A percentile compares a stretch with the other conserved stretches of the same genome.
phyloP scores from a whole-genome alignment of 2,329 filamentous ascomycete species.

The Alternaria ventricosa region DNA sequence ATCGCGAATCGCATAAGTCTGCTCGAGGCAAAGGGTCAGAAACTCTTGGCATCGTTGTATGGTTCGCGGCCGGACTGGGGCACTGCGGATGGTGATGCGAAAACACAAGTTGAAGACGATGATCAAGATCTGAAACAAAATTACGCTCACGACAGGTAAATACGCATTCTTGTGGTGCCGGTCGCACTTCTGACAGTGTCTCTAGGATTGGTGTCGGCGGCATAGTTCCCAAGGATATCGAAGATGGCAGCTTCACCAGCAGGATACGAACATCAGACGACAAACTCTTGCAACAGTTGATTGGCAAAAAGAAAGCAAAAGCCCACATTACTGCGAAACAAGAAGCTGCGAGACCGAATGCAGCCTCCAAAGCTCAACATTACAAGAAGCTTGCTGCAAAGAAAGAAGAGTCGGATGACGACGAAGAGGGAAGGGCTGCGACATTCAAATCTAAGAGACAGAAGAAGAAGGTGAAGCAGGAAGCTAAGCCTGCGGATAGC shows the following conservation, averaged over 20 bases:
- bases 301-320: constrained; percentile 53
- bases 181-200: neutral
- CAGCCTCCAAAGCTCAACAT: constrained; percentile 36
- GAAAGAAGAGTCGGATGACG: constrained; percentile 47
- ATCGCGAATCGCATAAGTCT: constrained; percentile 63
- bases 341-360: constrained; percentile 25
- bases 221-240: constrained; percentile 43
- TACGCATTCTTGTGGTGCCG: neutral
- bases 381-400: constrained; percentile 26
- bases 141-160: constrained; percentile 61
- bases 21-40: constrained; percentile 60
- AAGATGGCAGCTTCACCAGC: constrained; percentile 47
- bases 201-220: constrained; percentile 50
- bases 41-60: constrained; percentile 63
- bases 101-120: constrained; percentile 54
- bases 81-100: constrained; percentile 37
- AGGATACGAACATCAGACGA: constrained; percentile 51
- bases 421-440: constrained; percentile 48
- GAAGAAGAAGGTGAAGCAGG: constrained; percentile 25
- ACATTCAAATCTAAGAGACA: constrained; percentile 43
- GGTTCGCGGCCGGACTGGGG: constrained; percentile 54
- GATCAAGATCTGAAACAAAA: constrained; percentile 63
- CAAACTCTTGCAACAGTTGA: constrained; percentile 49
- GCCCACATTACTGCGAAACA: constrained; percentile 36
- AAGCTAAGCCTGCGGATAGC: constrained; percentile 2